Percentiles rank a stretch among this genome's conserved stretches.
phyloP scores from a whole-genome alignment of 768 basidiomycete genomes.

The Boletus barrowsii region DNA sequence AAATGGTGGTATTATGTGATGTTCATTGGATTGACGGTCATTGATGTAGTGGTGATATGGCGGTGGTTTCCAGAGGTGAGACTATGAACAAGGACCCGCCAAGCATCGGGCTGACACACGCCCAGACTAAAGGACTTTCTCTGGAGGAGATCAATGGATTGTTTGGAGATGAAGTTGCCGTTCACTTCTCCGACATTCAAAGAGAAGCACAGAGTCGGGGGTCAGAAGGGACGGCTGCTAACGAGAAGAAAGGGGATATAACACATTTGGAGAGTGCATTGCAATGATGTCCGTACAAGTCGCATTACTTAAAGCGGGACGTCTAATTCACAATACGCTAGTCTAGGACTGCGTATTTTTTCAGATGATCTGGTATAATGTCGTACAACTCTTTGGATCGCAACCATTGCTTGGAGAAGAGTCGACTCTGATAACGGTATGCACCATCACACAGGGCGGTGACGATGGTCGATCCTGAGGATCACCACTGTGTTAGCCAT shows the following conservation, averaged over 20 bases:
- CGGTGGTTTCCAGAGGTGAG: too few species aligned
- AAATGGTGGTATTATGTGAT: too few species aligned
- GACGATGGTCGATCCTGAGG: conserved; percentile 72
- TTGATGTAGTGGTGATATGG: too few species aligned
- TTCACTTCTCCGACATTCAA: too few species aligned
- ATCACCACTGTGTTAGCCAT: not conserved
- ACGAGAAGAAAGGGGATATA: not conserved
- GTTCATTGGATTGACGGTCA: too few species aligned
- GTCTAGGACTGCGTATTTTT: conserved; percentile 87
- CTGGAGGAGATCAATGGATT: too few species aligned
- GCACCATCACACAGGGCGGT: conserved; percentile 95
- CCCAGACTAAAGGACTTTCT: too few species aligned
- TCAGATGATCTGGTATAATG: conserved; percentile 79
- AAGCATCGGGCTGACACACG: too few species aligned
- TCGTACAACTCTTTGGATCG: conserved; percentile 70
- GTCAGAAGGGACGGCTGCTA: too few species aligned
- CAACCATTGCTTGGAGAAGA: conserved; percentile 95
- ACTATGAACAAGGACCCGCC: too few species aligned
- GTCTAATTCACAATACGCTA: conserved; percentile 29
- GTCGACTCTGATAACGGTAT: conserved; percentile 92
- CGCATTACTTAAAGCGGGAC: not conserved
- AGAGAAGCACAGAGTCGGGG: too few species aligned
- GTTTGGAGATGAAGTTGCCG: too few species aligned
- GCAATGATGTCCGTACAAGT: not conserved
- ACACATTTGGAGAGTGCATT: not conserved